Conservation (phyloP, 768 basidiomycete species). For the Macrolepiota dolichaula region DNA sequence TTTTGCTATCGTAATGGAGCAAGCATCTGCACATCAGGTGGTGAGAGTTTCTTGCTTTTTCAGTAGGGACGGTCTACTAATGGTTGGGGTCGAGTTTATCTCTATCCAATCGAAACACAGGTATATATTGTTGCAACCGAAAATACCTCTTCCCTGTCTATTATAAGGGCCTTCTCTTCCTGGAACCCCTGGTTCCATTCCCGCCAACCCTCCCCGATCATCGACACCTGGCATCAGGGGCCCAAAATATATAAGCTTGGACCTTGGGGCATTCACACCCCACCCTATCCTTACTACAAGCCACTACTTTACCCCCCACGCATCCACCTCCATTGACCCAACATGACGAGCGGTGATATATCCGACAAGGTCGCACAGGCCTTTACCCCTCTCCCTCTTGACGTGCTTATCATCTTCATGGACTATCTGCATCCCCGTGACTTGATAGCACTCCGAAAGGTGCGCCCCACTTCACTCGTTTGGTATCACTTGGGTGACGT, state of each 20-base stretch:
- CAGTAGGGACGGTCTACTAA: neutral
- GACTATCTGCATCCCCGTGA: constrained; percentile 2
- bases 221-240: too few relatives aligned
- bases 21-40: neutral
- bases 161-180: too few relatives aligned
- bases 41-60: neutral
- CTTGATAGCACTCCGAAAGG: constrained; percentile 6
- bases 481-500: neutral
- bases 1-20: neutral
- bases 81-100: neutral
- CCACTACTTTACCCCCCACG: neutral
- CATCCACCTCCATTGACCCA: neutral
- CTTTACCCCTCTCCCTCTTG: constrained; percentile 3
- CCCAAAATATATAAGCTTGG: too few relatives aligned
- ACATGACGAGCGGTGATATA: neutral
- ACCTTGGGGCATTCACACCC: too few relatives aligned
- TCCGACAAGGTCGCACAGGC: neutral
- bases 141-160: neutral
- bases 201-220: too few relatives aligned
- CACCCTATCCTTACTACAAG: too few relatives aligned
- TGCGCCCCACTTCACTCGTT: neutral
- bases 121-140: neutral
- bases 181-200: neutral
- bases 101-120: neutral
- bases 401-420: constrained; percentile 4